These are phyloP conservation scores for Globisporangium splendens DNA, from an alignment of 352 stramenopile species.

Conservation along the genomic window DNA sequence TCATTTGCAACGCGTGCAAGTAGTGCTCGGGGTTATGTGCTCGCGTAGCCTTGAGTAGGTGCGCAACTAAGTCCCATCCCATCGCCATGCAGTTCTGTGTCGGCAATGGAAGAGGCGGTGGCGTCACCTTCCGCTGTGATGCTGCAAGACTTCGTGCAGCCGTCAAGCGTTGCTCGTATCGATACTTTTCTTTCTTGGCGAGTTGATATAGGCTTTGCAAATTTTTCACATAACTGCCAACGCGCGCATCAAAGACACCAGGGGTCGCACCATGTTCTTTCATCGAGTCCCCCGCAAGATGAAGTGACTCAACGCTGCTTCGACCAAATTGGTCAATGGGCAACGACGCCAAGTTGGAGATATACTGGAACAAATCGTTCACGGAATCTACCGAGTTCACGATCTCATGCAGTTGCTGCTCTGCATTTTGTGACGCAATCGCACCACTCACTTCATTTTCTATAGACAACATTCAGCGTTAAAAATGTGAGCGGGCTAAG, in stretches of 20 bases:
- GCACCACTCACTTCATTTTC: slow-evolving; percentile 33
- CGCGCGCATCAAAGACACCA: slow-evolving; percentile 62
- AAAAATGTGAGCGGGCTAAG: neutral
- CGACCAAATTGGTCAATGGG: slow-evolving; percentile 10
- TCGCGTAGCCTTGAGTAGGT: slow-evolving; percentile 66
- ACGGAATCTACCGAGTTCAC: slow-evolving; percentile 72
- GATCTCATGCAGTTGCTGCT: slow-evolving; percentile 73
- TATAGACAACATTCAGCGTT: slow-evolving; percentile 4
- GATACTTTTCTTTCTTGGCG: slow-evolving; percentile 81
- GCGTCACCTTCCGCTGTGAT: slow-evolving; percentile 64
- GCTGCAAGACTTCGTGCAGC: slow-evolving; percentile 50
- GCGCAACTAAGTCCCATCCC: slow-evolving; percentile 76
- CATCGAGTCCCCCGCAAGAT: slow-evolving; percentile 15
- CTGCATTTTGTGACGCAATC: slow-evolving; percentile 22
- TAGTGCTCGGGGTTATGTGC: slow-evolving; percentile 69
- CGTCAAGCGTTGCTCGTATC: slow-evolving; percentile 64
- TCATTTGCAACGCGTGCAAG: slow-evolving; percentile 61
- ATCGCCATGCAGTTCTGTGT: slow-evolving; percentile 84
- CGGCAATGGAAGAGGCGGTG: slow-evolving; percentile 67
- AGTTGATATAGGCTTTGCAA: slow-evolving; percentile 68
- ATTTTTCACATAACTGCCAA: slow-evolving; percentile 70
- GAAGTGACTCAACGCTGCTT: slow-evolving; percentile 7
- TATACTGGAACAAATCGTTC: slow-evolving; percentile 79
- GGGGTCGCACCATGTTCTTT: slow-evolving; percentile 10
- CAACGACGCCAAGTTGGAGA: slow-evolving; percentile 53